Evolutionary conservation across 305 asterid genomes (phyloP).

Genomic region (Plantago coronopus): DNA sequence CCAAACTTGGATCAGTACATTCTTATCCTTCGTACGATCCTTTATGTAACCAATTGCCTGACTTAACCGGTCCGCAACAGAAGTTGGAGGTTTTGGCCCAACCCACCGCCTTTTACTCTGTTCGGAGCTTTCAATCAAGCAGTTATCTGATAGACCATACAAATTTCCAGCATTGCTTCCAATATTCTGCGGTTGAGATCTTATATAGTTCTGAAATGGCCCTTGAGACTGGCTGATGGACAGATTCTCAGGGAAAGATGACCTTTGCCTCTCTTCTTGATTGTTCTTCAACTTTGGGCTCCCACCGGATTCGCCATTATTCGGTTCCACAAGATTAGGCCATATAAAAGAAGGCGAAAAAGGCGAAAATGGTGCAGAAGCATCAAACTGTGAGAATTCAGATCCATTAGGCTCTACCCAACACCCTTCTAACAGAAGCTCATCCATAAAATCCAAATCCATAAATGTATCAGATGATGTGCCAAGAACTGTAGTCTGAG

Average conservation of each 20-base stretch:
- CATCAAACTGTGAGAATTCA: slow-evolving; percentile 47
- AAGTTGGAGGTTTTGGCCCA: slow-evolving; percentile 44
- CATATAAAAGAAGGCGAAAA: slow-evolving; percentile 53
- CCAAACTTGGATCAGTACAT: slow-evolving; percentile 77
- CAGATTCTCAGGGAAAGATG: slow-evolving; percentile 47
- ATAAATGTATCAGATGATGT: slow-evolving; percentile 46
- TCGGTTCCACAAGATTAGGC: slow-evolving; percentile 42
- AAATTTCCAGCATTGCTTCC: slow-evolving; percentile 22
- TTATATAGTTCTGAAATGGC: slow-evolving; percentile 24
- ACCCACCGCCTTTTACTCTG: slow-evolving; percentile 58
- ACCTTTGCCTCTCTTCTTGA: slow-evolving; percentile 50
- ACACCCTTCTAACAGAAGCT: slow-evolving; percentile 62
- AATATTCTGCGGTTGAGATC: slow-evolving; percentile 31
- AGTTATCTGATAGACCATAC: slow-evolving; percentile 26
- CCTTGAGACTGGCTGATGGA: slow-evolving; percentile 45
- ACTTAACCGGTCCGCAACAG: slow-evolving; percentile 64
- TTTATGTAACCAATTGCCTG: slow-evolving; percentile 56
- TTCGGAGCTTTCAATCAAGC: slow-evolving; percentile 33
- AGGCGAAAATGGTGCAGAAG: slow-evolving; percentile 43
- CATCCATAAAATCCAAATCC: slow-evolving; percentile 90
- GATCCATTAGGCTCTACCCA: slow-evolving; percentile 72
- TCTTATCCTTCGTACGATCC: slow-evolving; percentile 45
- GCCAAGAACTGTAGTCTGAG: slow-evolving; percentile 34
- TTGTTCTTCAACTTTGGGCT: slow-evolving; percentile 26
- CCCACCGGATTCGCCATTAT: slow-evolving; percentile 26